Conservation (phyloP, 116 monocot genomes). For the Dioscorea cayenensis region DNA sequence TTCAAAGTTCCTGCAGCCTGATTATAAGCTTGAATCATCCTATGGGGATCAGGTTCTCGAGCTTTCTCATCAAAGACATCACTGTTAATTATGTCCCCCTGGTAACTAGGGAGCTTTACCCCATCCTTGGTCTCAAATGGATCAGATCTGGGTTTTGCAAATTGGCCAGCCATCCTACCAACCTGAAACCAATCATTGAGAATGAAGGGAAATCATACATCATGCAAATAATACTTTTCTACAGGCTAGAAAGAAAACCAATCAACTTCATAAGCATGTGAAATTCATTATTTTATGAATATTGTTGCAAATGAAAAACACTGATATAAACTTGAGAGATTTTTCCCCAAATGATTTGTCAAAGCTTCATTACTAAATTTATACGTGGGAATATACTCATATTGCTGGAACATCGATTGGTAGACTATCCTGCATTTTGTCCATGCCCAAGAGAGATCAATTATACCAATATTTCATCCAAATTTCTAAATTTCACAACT, state of each 20-base stretch:
- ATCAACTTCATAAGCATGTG: too few species aligned
- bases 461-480: too few species aligned
- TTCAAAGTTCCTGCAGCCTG: slow-evolving; percentile 64
- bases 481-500: too few species aligned
- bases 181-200: slow-evolving; percentile 31
- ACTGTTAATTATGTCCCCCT: slow-evolving; percentile 66
- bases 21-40: slow-evolving; percentile 44
- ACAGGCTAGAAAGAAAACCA: too few species aligned
- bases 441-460: too few species aligned
- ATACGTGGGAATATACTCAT: too few species aligned
- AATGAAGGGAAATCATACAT: not conserved
- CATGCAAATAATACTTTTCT: not conserved
- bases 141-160: slow-evolving; percentile 71
- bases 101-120: slow-evolving; percentile 54
- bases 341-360: too few species aligned
- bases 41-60: slow-evolving; percentile 55
- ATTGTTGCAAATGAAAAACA: too few species aligned
- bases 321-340: too few species aligned
- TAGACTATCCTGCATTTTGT: too few species aligned
- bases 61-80: slow-evolving; percentile 55
- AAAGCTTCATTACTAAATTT: not conserved
- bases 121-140: slow-evolving; percentile 49
- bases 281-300: too few species aligned
- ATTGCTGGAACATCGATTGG: too few species aligned
- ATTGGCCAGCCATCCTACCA: slow-evolving; percentile 80